Evolutionary conservation across 2,329 filamentous ascomycete species (phyloP), one percentile per base, ranked within the genome.

Genomic region (Lecanicillium sp.): DNA sequence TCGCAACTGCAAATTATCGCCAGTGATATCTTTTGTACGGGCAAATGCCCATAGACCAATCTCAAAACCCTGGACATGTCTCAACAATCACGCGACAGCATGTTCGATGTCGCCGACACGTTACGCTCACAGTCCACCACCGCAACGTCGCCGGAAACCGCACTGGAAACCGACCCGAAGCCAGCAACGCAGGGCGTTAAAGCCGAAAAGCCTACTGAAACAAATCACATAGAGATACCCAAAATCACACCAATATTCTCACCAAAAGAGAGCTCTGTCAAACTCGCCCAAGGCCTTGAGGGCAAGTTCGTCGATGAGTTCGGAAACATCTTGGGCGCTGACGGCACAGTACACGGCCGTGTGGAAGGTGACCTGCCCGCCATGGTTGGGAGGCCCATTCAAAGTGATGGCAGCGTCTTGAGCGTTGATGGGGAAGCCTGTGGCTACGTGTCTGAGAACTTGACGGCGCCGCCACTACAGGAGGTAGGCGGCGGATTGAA

Each of bases 351-450:
- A 4, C 60, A 75, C 3, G 72, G 71, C 25, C 66, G 69, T 30
- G 71, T 66, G 5, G 68, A 66, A 5, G 72, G 72, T 6, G 72
- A 76, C 49, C 57, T 77, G 17, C 72, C 72, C 4, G 65, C 69
- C 33, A 74, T 76, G 66, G 61, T 75, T 5, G 72, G 72, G 22
- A 58, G 64, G 29, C 60, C 60, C 31, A 66, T 76, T 2, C 56
- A 63, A 8, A 53, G 59, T 3, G 58, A 60, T 15, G 72, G 72
- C 13, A 64, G 73, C 45, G 55, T 76, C 4, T 81, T 90, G 8
- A 86, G 90, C 45, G 76, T 81, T 43, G 84, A 90, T 45, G 86
- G 85, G 18, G 83, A 90, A 43, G 79, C 90, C 18, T 72, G 81
- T 42, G 86, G 90, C 64, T 81, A 81, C 57, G 87, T 87, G 50